Conservation (phyloP, 371 early-diverging fungal genomes). For the Mucor irregularis region DNA sequence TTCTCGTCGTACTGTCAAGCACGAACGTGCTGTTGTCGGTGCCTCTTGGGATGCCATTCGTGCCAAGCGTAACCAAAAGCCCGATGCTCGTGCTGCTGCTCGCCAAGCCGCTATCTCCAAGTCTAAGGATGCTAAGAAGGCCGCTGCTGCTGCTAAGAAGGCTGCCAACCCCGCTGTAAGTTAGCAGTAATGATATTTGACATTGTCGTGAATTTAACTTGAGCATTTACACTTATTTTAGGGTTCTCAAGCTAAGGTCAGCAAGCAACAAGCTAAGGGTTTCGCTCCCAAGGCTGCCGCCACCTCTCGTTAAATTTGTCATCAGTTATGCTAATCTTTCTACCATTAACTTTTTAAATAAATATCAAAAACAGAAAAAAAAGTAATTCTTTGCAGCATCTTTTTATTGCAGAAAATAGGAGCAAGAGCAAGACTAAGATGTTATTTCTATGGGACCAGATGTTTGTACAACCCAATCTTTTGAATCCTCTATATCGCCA, state of each 20-base stretch:
- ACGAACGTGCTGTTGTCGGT: conserved; percentile 95
- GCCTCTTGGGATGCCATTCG: conserved; percentile 93
- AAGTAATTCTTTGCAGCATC: too few relatives aligned
- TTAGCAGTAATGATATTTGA: background rate
- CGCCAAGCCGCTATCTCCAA: conserved; percentile 85
- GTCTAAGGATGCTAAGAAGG: conserved; percentile 88
- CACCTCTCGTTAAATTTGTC: conserved; percentile 78
- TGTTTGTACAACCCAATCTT: conserved; percentile 11
- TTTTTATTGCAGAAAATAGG: too few relatives aligned
- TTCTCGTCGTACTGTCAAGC: conserved; percentile 92
- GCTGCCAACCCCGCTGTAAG: conserved; percentile 26
- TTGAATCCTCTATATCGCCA: conserved; percentile 4
- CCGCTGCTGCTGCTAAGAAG: conserved; percentile 82
- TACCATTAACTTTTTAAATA: background rate
- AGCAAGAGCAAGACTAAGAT: background rate
- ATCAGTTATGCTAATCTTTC: background rate
- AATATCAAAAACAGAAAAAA: conserved; percentile 2
- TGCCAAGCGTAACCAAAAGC: conserved; percentile 94
- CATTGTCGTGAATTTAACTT: background rate
- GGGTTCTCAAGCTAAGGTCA: conserved; percentile 65
- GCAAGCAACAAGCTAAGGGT: conserved; percentile 89
- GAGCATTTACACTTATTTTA: background rate
- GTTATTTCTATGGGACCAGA: conserved; percentile 2
- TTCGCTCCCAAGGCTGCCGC: conserved; percentile 83
- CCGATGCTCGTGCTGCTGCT: conserved; percentile 91